phyloP scores from a whole-genome alignment of 2,329 filamentous ascomycete species.

The Botryotinia globosa region DNA sequence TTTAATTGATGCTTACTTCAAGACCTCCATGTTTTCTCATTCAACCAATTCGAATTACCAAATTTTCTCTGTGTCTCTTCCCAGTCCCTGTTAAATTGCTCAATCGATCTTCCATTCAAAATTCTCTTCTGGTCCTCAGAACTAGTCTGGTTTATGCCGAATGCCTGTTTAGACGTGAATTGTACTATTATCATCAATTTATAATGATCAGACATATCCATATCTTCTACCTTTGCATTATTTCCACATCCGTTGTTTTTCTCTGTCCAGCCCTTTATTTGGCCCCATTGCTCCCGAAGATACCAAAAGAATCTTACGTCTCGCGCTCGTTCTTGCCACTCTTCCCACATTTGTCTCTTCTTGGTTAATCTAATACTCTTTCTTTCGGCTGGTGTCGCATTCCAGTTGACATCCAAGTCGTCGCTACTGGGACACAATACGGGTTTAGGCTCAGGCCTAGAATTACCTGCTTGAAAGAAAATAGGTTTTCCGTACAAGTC shows the following conservation, averaged over 20 bases:
- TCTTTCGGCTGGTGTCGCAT: neutral
- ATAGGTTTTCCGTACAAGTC: neutral
- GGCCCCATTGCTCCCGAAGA: neutral
- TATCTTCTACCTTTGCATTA: neutral
- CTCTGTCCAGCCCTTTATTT: neutral
- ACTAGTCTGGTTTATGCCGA: neutral
- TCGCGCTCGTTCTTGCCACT: neutral
- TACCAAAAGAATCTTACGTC: neutral
- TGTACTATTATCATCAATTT: neutral
- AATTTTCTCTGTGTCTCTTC: neutral
- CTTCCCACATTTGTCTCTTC: neutral
- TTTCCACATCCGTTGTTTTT: neutral
- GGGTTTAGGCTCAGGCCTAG: neutral
- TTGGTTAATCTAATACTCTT: neutral
- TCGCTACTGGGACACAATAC: neutral
- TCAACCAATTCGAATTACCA: neutral
- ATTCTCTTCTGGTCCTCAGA: neutral
- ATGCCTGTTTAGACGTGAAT: neutral
- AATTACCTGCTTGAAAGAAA: neutral
- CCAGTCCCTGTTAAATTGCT: neutral
- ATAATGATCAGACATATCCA: neutral
- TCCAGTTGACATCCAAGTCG: neutral
- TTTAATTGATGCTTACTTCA: neutral
- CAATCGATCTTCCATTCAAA: neutral
- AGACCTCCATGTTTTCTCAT: neutral